Evolutionary conservation across 2,329 filamentous ascomycete genomes (phyloP), one percentile per base, ranked within the genome.

Genomic region (Sporothrix pallida): DNA sequence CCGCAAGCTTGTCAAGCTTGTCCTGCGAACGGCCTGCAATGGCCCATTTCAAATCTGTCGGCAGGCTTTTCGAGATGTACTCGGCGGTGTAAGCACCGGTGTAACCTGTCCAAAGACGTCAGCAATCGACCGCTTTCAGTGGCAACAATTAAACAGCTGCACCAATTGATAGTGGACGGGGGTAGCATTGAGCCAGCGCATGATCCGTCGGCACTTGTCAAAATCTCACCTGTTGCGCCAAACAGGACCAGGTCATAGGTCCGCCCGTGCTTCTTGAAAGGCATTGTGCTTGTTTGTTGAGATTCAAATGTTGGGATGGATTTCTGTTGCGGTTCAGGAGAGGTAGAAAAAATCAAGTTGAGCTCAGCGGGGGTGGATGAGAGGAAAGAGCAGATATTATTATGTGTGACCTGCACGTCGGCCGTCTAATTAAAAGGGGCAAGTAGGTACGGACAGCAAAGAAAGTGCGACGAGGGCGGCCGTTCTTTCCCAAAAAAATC

Each of bases 31-130:
- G 92, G 44, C 95, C 95, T 63, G 94, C 93, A 72, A 98, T 85
- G 15, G 93, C 95, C 95, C 95, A 98, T 84, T 90, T 94, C 75
- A 97, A 81, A 80, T 93, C 88, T 20, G 92, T 93, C 0, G 94
- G 92, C 0, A 94, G 85, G 76, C 88, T 83, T 15, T 86, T 86
- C 71, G 90, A 86, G 78, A 97, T 91, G 81, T 96, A 90, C 80
- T 97, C 91, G 42, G 91, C 91, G 2, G 90, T 90, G 77, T 92
- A 86, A 76, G 89, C 91, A 54, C 95, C 95, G 0, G 95, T 98
- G 82, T 97, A 97, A 42, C 95, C 95, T 80, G 87, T 5, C n/a
- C 23, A 23, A 56, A n/a, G 20, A 26, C 13, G 44, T 73, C 70
- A 68, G 48, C n/a, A 31, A 8, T 62, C 15, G 44, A 37, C 31